Conservation (phyloP, 192 early-diverging fungal genomes). For the Phycomyces blakesleeanus region DNA sequence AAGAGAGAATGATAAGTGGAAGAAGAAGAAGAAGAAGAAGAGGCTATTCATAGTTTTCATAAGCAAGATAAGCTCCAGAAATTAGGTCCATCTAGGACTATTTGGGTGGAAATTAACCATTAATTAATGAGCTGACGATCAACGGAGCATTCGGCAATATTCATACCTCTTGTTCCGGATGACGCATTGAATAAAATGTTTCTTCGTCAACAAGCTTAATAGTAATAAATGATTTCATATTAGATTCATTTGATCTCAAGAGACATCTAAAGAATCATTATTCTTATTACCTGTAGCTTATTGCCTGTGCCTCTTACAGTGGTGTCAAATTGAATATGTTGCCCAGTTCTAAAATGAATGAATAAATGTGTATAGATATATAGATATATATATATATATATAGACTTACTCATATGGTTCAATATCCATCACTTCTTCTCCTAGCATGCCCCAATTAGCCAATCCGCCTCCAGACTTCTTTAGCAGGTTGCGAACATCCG, state of each 20-base stretch:
- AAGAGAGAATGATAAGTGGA: too few relatives aligned
- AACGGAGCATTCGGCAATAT: not conserved
- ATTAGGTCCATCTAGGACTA: not conserved
- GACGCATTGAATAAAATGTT: constrained; percentile 22
- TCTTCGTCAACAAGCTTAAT: constrained; percentile 19
- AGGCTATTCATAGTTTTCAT: not conserved
- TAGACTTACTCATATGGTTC: constrained; percentile 10
- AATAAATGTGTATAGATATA: not conserved
- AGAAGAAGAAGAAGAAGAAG: constrained; percentile 2
- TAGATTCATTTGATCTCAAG: not conserved
- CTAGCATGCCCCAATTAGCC: constrained; percentile 26
- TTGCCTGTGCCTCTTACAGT: not conserved
- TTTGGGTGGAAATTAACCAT: too few relatives aligned
- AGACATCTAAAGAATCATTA: too few relatives aligned
- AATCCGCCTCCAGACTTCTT: constrained; percentile 25
- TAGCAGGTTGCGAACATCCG: constrained; percentile 8
- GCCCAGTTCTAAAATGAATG: not conserved
- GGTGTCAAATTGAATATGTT: not conserved
- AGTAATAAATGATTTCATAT: not conserved
- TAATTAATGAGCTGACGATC: not conserved
- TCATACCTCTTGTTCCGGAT: constrained; percentile 15
- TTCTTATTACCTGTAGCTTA: constrained; percentile 13
- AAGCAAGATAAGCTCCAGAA: not conserved
- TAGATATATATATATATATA: not conserved
- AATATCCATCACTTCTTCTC: constrained; percentile 20